Conservation (phyloP, 805 yeast genomes). For the Clavispora vitiphila region DNA sequence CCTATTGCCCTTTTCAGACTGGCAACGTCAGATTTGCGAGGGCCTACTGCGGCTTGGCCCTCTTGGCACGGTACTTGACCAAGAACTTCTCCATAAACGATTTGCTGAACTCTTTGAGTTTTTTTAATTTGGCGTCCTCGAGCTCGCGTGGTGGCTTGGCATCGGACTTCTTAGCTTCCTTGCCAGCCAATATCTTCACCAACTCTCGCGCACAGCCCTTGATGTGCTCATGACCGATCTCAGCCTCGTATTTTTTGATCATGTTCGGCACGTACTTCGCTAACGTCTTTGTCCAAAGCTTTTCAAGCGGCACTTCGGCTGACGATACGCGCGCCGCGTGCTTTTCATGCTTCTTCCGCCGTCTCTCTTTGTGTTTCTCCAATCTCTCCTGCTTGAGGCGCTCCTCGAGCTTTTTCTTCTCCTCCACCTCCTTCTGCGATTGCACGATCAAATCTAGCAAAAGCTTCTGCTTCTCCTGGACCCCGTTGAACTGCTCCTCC, state of each 20-base stretch:
- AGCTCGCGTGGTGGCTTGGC: constrained; percentile 50
- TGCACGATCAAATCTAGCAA: constrained; percentile 33
- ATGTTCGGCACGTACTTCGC: constrained; percentile 79
- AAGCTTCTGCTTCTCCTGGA: constrained; percentile 30
- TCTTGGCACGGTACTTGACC: constrained; percentile 41
- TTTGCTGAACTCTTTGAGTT: constrained; percentile 60
- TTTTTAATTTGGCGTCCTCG: constrained; percentile 59
- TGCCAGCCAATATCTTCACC: constrained; percentile 58
- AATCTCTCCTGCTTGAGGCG: constrained; percentile 18
- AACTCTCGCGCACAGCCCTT: constrained; percentile 80
- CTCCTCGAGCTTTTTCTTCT: constrained; percentile 24
- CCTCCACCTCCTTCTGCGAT: constrained; percentile 26
- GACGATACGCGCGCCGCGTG: not conserved
- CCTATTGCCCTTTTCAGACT: too few relatives aligned
- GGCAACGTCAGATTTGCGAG: too few relatives aligned
- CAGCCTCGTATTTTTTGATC: constrained; percentile 58
- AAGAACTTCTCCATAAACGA: constrained; percentile 65
- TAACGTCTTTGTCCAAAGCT: constrained; percentile 45
- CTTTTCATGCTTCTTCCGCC: constrained; percentile 6
- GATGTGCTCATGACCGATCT: constrained; percentile 65
- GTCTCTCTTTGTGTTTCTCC: constrained; percentile 19
- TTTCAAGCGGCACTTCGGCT: constrained; percentile 14
- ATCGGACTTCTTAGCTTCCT: constrained; percentile 54
- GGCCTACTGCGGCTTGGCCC: constrained; percentile 8
- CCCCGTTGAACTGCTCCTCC: constrained; percentile 28